phyloP scores from a whole-genome alignment of 2,329 filamentous ascomycete species.

The Phymatotrichopsis omnivora region DNA sequence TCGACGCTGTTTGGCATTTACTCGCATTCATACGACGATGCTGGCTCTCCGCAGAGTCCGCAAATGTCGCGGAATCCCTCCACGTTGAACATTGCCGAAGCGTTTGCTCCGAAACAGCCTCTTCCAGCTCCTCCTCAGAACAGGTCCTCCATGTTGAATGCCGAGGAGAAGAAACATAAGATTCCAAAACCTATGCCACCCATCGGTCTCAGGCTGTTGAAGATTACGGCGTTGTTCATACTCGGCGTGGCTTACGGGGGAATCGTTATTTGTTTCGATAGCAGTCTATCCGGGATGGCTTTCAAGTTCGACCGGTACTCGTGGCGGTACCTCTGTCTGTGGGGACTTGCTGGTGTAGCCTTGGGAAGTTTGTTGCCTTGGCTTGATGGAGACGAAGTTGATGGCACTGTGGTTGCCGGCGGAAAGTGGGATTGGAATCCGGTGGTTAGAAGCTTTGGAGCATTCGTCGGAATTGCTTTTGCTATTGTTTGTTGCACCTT shows the following conservation, averaged over 20 bases:
- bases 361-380: slow-evolving; percentile 74
- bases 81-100: slow-evolving; percentile 37
- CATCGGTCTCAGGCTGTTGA: too few species aligned
- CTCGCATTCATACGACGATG: slow-evolving; percentile 49
- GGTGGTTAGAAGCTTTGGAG: slow-evolving; percentile 57
- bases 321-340: slow-evolving; percentile 58
- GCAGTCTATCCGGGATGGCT: slow-evolving; percentile 47
- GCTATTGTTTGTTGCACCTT: slow-evolving; percentile 58
- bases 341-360: slow-evolving; percentile 69
- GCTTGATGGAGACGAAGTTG: slow-evolving; percentile 51
- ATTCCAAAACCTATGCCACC: slow-evolving; percentile 27
- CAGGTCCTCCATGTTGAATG: slow-evolving; percentile 33
- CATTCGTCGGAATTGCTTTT: slow-evolving; percentile 64
- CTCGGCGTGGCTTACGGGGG: slow-evolving; percentile 77
- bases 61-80: slow-evolving; percentile 28
- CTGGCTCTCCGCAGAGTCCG: slow-evolving; percentile 20
- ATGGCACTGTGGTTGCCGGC: slow-evolving; percentile 33
- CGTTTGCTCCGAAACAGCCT: too few species aligned
- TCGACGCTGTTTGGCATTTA: slow-evolving; percentile 91
- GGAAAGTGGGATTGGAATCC: slow-evolving; percentile 61
- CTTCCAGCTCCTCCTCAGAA: too few species aligned
- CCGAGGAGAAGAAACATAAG: slow-evolving; percentile 26
- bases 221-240: slow-evolving; percentile 58
- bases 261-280: slow-evolving; percentile 69
- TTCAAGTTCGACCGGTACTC: slow-evolving; percentile 47